Base-by-base conservation (phyloP, 176 grass and related monocot genomes). In the Carex cristatella region DNA sequence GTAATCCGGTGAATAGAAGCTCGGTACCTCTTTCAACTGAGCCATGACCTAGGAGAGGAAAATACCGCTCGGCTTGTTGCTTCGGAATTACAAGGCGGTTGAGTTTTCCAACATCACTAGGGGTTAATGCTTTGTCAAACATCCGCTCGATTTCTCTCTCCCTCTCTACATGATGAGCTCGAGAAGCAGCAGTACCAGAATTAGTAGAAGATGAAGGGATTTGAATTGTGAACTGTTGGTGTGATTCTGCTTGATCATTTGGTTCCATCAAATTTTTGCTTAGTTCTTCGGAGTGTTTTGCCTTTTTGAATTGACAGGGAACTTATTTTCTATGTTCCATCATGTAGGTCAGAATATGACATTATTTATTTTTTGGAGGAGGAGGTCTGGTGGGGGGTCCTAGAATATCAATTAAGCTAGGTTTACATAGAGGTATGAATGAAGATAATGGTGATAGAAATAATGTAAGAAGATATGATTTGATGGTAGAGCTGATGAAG, bases 71-170 rank as follows among this genome's bases (percentile, higher is more conserved):
- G 0, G 88, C 93, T 74, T 90, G 87, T 87, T 94, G 93, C 90
- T 94, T 94, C 46, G 93, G 93, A 66, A 94, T 91, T 14, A 94
- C 93, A 38, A 94, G 90, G 28, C 93, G 93, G 85, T 94, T 94
- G 64, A 94, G 93, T 83, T 94, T 94, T 87, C 93, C 90, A n/a
- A 94, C 93, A 32, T 94, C 93, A 75, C 93, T 94, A n/a, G 90
- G 93, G 16, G 93, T 94, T 48, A 94, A 85, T 31, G 89, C 93
- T 87, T 94, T 94, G 84, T 94, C 84, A 69, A 94, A 94, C 93
- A 94, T 87, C 40, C 86, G 88, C 84, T 94, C 85, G 62, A 75
- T 79, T 51, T 91, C 81, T 68, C n/a, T 69, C 10, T 18, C 81
- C 61, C 81, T 67, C 23, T 44, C 61, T 0, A 32, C 38, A 69